Conservation (phyloP, 306 rosid genomes). For the Cucurbita pepo region DNA sequence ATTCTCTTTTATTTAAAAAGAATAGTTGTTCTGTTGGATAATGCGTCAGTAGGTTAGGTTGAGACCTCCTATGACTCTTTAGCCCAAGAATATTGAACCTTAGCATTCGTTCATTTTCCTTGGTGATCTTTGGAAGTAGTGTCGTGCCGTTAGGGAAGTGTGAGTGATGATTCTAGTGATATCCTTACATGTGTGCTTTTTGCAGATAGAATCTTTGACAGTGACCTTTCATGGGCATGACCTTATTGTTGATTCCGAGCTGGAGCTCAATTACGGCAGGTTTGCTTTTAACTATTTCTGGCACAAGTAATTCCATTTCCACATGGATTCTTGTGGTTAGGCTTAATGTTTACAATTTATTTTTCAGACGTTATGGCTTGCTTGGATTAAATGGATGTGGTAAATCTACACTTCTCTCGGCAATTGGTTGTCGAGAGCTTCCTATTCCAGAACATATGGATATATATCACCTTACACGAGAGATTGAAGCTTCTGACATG, state of each 20-base stretch:
- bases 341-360: not conserved
- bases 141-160: not conserved
- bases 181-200: slow-evolving; percentile 1
- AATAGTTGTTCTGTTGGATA: not conserved
- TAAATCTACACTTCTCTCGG: slow-evolving; percentile 76
- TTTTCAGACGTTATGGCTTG: slow-evolving; percentile 74
- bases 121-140: not conserved
- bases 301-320: not conserved
- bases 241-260: slow-evolving; percentile 75
- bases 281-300: slow-evolving; percentile 11
- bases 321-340: not conserved
- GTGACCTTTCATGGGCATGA: slow-evolving; percentile 97
- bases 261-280: slow-evolving; percentile 98
- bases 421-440: slow-evolving; percentile 79
- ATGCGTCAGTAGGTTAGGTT: too few relatives aligned
- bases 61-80: not conserved
- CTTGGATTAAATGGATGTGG: slow-evolving; percentile 98
- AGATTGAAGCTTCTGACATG: slow-evolving; percentile 98
- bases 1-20: not conserved
- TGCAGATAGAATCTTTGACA: slow-evolving; percentile 86
- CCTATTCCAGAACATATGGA: slow-evolving; percentile 97
- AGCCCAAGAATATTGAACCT: not conserved
- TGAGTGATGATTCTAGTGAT: not conserved
- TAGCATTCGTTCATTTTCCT: not conserved
- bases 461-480: slow-evolving; percentile 72